Evolutionary conservation across 1,139 yeast genomes (phyloP), one percentile per base, ranked within the genome.

Genomic region (Saccharomyces uvarum): DNA sequence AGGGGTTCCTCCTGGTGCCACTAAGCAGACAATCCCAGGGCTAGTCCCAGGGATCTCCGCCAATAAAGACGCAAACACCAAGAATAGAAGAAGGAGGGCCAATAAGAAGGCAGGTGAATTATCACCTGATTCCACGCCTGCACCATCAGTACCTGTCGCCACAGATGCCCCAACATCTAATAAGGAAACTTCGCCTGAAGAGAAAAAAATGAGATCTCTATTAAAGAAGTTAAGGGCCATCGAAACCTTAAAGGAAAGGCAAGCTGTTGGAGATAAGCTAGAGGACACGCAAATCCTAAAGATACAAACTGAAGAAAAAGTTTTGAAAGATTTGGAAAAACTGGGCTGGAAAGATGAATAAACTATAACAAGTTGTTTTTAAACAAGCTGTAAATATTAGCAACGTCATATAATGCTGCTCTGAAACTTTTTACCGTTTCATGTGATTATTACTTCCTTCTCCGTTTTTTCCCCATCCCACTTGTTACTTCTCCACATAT

Each of bases 261-360:
- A 88, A 73, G 88, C 88, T 19, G 77, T 76, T 52, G 96, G 95
- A 51, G 97, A 90, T 61, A 77, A 83, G 58, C 79, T 93, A 61
- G 99, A 93, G 73, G 96, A 86, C 66, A 93, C 98, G 32, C 99
- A 93, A 75, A 75, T 89, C 47, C 79, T 88, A 68, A 95, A 95
- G 74, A 91, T 95, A 63, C 79, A 83, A 59, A 89, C 95, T 56
- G 99, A 93, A 73, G 83, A 78, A 38, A 84, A 84, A 54, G 86
- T 93, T 53, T 79, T 91, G 71, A 75, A 76, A 59, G 96, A 91
- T 62, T 79, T 91, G 67, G 74, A 75, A 57, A 72, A 78, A 48
- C 78, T 90, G 63, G 97, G 97, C 44, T 89, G 95, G 95, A 57
- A 61, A 27, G 74, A 67, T 48, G 60, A 60, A 51, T 48, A 52